Evolutionary conservation across 225 moss, liverwort and hornwort species (phyloP).

Genomic region (Polytrichum commune): DNA sequence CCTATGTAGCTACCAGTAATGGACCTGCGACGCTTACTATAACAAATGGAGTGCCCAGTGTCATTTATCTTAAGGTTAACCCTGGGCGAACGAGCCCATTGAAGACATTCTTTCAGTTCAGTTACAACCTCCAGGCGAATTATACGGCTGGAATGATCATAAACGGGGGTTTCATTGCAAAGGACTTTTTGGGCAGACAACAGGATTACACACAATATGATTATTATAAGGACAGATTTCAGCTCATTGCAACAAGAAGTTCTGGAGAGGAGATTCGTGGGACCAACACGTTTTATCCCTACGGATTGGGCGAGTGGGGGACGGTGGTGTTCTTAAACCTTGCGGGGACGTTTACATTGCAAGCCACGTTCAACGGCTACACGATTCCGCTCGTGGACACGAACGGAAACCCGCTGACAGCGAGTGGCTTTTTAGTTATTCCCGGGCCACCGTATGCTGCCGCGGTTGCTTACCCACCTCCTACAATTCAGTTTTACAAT

Average conservation of each 20-base stretch:
- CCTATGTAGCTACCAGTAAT: constrained; percentile 21
- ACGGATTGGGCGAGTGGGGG: constrained; percentile 12
- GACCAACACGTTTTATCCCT: constrained; percentile 11
- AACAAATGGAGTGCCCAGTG: constrained; percentile 26
- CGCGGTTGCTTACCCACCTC: constrained; percentile 17
- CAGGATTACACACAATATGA: constrained; percentile 26
- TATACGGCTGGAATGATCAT: constrained; percentile 24
- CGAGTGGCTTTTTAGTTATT: constrained; percentile 8
- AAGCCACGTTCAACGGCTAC: constrained; percentile 15
- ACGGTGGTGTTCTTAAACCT: constrained; percentile 8
- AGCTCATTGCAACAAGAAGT: constrained; percentile 14
- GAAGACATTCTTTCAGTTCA: constrained; percentile 26
- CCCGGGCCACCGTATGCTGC: background rate
- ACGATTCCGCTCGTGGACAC: constrained; percentile 11
- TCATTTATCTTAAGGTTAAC: constrained; percentile 16
- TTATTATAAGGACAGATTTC: constrained; percentile 16
- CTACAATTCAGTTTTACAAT: constrained; percentile 15
- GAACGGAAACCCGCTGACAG: constrained; percentile 1
- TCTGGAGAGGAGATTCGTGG: constrained; percentile 19
- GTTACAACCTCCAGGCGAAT: constrained; percentile 15
- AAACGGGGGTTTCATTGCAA: constrained; percentile 15
- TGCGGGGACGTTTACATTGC: constrained; percentile 12
- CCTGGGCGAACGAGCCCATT: constrained; percentile 18
- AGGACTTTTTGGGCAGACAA: constrained; percentile 20
- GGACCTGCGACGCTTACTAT: constrained; percentile 11